phyloP scores from a whole-genome alignment of 768 basidiomycete species.

The Tylopilus felleus region DNA sequence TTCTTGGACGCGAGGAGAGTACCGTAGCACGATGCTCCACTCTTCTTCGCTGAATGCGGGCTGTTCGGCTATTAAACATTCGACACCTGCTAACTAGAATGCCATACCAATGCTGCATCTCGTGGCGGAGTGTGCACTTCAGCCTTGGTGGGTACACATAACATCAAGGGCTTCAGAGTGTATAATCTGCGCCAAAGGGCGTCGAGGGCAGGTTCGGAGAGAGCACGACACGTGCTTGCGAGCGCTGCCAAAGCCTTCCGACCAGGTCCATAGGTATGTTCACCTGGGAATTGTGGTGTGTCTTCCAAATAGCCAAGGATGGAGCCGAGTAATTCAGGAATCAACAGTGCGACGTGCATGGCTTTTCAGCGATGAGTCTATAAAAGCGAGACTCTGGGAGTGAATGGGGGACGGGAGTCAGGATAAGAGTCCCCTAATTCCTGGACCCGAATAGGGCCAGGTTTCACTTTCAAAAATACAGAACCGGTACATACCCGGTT shows the following conservation, averaged over 20 bases:
- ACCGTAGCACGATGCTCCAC: not conserved
- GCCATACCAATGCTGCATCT: conserved; percentile 1
- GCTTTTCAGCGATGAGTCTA: too few species aligned
- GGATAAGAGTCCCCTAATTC: too few species aligned
- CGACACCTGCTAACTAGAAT: not conserved
- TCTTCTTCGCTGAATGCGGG: not conserved
- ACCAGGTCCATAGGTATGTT: not conserved
- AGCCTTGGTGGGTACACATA: not conserved
- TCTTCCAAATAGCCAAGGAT: conserved; percentile 2
- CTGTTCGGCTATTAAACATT: not conserved
- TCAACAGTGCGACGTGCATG: not conserved
- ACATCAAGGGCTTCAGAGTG: conserved; percentile 3
- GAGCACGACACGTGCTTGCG: conserved; percentile 12
- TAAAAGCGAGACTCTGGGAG: too few species aligned
- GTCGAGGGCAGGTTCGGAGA: conserved; percentile 14
- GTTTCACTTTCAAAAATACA: too few species aligned
- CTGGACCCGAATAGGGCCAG: too few species aligned
- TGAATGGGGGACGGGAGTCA: too few species aligned
- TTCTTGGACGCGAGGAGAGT: conserved; percentile 8
- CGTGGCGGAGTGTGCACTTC: not conserved
- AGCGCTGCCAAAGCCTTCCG: conserved; percentile 6
- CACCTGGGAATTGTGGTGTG: not conserved
- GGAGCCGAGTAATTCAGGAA: conserved; percentile 1
- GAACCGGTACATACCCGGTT: too few species aligned
- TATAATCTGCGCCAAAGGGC: conserved; percentile 12